Percentiles rank a stretch among this genome's conserved stretches.
Conservation (phyloP, 768 basidiomycete species). For the Grammothele lineata region DNA sequence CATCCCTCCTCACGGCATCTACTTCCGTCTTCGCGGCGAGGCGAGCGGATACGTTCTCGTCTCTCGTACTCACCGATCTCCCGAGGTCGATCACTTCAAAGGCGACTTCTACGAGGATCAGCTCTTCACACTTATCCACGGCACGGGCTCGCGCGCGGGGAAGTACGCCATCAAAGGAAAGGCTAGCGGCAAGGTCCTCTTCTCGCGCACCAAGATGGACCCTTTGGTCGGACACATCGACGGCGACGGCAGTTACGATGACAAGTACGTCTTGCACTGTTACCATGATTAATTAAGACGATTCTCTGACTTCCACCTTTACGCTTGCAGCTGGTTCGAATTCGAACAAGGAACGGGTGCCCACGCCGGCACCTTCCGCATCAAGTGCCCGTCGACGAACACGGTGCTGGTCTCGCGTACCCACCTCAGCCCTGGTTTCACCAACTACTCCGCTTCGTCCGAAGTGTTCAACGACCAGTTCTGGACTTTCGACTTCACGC, state of each 20-base stretch:
- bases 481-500: slow-evolving; percentile 3
- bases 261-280: not conserved
- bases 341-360: not conserved
- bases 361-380: not conserved
- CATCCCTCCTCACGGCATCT: not conserved
- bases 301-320: not conserved
- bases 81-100: not conserved
- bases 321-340: slow-evolving; percentile 1
- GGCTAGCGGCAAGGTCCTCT: slow-evolving; percentile 2
- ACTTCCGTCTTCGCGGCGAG: slow-evolving; percentile 1
- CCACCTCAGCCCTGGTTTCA: not conserved
- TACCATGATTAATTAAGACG: not conserved
- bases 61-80: slow-evolving; percentile 1
- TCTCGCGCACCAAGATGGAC: not conserved
- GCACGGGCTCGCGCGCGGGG: not conserved
- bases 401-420: slow-evolving; percentile 1
- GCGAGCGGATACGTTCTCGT: slow-evolving; percentile 1
- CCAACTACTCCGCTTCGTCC: not conserved
- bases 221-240: not conserved
- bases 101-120: not conserved
- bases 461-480: not conserved
- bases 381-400: not conserved
- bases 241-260: not conserved
- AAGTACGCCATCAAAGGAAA: slow-evolving; percentile 1
- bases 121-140: slow-evolving; percentile 4